Conservation (phyloP, 805 yeast species). For the Cyberlindnera misumaiensis region DNA sequence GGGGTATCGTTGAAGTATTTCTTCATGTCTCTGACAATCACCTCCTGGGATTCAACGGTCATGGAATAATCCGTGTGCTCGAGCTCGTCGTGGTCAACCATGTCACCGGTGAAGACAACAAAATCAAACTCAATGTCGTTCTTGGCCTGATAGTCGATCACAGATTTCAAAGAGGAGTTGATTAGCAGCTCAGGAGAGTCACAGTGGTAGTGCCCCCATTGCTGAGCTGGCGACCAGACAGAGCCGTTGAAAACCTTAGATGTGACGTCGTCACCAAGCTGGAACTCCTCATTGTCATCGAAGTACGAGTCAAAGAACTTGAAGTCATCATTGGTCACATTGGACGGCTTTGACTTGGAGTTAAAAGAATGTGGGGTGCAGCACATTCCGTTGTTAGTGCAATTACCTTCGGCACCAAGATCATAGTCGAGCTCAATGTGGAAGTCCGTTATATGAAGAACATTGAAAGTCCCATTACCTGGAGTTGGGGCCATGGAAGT, state of each 20-base stretch:
- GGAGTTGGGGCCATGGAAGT: constrained; percentile 36
- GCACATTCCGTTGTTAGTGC: constrained; percentile 45
- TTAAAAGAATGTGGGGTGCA: constrained; percentile 38
- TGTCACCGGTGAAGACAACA: constrained; percentile 66
- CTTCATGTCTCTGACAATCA: constrained; percentile 47
- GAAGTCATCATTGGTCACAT: constrained; percentile 17
- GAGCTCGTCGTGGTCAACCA: constrained; percentile 59
- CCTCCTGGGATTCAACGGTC: constrained; percentile 46
- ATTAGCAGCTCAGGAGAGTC: constrained; percentile 60
- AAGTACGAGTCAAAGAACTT: constrained; percentile 26
- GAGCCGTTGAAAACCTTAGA: constrained; percentile 27
- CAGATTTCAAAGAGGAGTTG: constrained; percentile 47
- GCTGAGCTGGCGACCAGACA: constrained; percentile 46
- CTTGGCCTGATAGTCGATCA: constrained; percentile 28
- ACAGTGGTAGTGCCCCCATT: constrained; percentile 57
- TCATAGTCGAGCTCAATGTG: constrained; percentile 52
- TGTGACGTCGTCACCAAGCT: constrained; percentile 26
- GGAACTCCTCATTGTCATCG: constrained; percentile 23
- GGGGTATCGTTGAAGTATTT: constrained; percentile 41
- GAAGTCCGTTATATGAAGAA: constrained; percentile 60
- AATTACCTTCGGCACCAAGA: constrained; percentile 52
- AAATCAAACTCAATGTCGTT: constrained; percentile 42
- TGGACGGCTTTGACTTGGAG: constrained; percentile 9
- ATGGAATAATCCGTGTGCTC: constrained; percentile 40
- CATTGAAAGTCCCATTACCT: constrained; percentile 45